These are phyloP conservation scores for Agapanthus africanus DNA, from an alignment of 106 monocot genomes.

Conservation along the genomic window DNA sequence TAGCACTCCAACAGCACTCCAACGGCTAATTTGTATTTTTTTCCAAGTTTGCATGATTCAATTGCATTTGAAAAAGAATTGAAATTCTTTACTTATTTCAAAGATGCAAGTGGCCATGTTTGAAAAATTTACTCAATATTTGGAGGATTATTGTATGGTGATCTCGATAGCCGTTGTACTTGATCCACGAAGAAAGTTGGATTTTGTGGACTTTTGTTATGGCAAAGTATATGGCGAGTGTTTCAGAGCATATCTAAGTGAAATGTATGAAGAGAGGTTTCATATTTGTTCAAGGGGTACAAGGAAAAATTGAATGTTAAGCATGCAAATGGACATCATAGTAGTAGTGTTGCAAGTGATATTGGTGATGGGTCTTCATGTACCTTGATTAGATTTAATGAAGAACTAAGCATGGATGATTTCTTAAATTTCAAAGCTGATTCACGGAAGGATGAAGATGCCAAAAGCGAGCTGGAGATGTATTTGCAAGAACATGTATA, in stretches of 20 bases:
- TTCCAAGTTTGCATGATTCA: background rate
- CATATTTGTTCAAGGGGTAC: too few species aligned
- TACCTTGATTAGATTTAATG: too few species aligned
- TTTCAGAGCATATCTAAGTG: too few species aligned
- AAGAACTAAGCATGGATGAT: background rate
- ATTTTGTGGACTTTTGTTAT: constrained; percentile 1
- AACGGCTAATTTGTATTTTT: too few species aligned
- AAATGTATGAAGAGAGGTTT: too few species aligned
- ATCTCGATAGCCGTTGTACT: background rate
- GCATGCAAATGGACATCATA: too few species aligned
- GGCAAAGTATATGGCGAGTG: too few species aligned
- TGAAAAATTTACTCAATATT: background rate
- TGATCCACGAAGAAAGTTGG: background rate
- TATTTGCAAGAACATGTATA: too few species aligned
- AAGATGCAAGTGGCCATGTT: background rate
- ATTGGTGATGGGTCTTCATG: background rate
- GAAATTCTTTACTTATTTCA: background rate
- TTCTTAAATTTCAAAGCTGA: background rate
- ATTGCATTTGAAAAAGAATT: background rate
- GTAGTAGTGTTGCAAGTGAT: background rate
- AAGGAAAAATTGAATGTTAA: too few species aligned
- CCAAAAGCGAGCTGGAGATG: too few species aligned
- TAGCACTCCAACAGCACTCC: too few species aligned
- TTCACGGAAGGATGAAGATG: too few species aligned
- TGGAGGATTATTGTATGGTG: background rate